Evolutionary conservation across 1,284 basidiomycete genomes (phyloP).

Genomic region (Cyathus pygmaeus): DNA sequence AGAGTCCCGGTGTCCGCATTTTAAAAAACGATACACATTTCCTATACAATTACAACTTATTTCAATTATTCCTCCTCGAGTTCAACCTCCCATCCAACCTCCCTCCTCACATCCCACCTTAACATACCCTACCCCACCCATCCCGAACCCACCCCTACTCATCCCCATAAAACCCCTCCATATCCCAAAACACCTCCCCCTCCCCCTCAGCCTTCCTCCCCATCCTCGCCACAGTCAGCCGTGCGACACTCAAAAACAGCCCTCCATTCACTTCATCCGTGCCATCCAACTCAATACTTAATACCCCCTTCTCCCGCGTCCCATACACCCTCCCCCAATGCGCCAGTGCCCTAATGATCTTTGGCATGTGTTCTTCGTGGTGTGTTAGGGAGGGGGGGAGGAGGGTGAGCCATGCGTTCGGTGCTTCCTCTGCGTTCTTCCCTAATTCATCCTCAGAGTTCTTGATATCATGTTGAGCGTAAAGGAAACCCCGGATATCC

Average conservation of each 20-base stretch:
- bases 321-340: slow-evolving; percentile 65
- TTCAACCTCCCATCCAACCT: too few species aligned
- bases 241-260: slow-evolving; percentile 65
- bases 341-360: slow-evolving; percentile 64
- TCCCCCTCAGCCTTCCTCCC: slow-evolving; percentile 65
- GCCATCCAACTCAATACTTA: slow-evolving; percentile 53
- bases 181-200: slow-evolving; percentile 18
- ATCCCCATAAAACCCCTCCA: slow-evolving; percentile 14
- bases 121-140: too few species aligned
- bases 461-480: slow-evolving; percentile 30
- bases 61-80: too few species aligned
- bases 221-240: slow-evolving; percentile 57
- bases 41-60: too few species aligned
- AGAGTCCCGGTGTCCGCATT: too few species aligned
- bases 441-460: slow-evolving; percentile 41
- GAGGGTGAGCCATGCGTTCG: slow-evolving; percentile 68
- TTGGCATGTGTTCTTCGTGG: slow-evolving; percentile 72
- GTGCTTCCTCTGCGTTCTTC: slow-evolving; percentile 42
- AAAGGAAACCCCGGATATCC: slow-evolving; percentile 53
- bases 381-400: slow-evolving; percentile 59
- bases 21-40: too few species aligned
- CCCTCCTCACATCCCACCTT: too few species aligned
- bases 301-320: slow-evolving; percentile 39
- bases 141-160: background rate
- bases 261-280: slow-evolving; percentile 67